phyloP scores from a whole-genome alignment of 106 monocot genomes.

The Dendrobium officinale region DNA sequence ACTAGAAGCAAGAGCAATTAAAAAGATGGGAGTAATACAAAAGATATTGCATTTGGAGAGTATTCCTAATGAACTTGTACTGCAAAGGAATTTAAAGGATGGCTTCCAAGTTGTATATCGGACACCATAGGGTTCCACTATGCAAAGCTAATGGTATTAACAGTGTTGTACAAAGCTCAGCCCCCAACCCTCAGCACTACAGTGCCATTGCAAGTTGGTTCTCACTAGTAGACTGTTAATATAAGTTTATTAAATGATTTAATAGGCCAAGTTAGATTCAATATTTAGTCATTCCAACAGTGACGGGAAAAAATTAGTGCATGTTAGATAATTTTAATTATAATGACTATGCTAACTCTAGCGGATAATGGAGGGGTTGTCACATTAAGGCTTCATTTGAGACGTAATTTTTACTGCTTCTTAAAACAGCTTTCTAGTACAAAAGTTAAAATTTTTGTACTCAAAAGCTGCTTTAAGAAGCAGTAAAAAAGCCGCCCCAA shows the following conservation, averaged over 20 bases:
- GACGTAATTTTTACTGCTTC: too few relatives aligned
- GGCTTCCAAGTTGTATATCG: too few relatives aligned
- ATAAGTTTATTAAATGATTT: neutral
- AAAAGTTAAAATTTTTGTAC: too few relatives aligned
- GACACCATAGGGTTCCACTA: neutral
- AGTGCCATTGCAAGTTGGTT: neutral
- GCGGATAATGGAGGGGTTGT: neutral
- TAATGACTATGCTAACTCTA: neutral
- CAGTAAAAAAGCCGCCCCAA: too few relatives aligned
- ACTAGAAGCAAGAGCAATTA: neutral
- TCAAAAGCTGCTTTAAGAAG: too few relatives aligned
- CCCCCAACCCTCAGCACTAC: neutral
- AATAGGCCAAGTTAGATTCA: neutral
- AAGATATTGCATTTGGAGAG: neutral
- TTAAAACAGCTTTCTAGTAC: too few relatives aligned
- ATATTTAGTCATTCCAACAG: neutral
- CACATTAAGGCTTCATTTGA: neutral
- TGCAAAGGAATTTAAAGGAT: neutral
- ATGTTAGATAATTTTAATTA: neutral
- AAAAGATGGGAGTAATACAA: neutral
- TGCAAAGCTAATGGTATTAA: neutral
- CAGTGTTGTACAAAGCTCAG: neutral
- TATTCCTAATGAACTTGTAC: neutral
- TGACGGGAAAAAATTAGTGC: neutral
- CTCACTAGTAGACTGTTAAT: neutral